phyloP scores from a whole-genome alignment of 2,329 filamentous ascomycete species.

The Ceratocystis diversiconidia region DNA sequence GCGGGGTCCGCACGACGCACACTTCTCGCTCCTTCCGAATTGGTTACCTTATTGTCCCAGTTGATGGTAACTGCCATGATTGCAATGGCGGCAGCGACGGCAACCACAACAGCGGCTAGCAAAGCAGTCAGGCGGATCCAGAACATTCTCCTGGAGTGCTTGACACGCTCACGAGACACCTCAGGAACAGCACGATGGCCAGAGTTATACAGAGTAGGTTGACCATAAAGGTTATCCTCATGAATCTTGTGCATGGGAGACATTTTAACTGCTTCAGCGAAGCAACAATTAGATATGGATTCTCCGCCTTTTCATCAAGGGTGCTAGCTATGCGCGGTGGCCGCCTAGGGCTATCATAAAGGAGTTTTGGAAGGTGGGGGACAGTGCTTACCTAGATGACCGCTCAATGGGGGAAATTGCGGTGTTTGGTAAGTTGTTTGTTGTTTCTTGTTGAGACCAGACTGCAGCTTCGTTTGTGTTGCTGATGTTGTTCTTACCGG shows the following conservation, averaged over 20 bases:
- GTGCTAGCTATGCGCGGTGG: neutral
- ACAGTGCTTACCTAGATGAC: neutral
- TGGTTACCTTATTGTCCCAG: slow-evolving; percentile 8
- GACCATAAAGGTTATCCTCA: neutral
- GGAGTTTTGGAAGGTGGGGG: neutral
- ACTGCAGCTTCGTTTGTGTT: neutral
- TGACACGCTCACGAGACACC: neutral
- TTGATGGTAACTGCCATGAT: slow-evolving; percentile 10
- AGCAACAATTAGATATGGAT: neutral
- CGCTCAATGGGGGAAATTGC: neutral
- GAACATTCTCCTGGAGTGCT: slow-evolving; percentile 11
- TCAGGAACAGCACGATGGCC: slow-evolving; percentile 10
- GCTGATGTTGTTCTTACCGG: neutral
- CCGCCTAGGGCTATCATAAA: neutral
- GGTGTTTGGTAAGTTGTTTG: neutral
- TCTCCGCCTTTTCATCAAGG: neutral
- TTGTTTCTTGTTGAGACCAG: slow-evolving; percentile 3
- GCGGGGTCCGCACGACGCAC: slow-evolving; percentile 11
- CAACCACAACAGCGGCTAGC: slow-evolving; percentile 9
- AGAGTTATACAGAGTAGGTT: slow-evolving; percentile 8
- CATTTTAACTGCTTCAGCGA: neutral
- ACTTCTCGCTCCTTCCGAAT: slow-evolving; percentile 2
- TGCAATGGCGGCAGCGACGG: slow-evolving; percentile 6
- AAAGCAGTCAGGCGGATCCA: slow-evolving; percentile 10
- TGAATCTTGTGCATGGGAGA: neutral